Evolutionary conservation across 2,329 filamentous ascomycete genomes (phyloP).

Genomic region (Claviceps capensis): DNA sequence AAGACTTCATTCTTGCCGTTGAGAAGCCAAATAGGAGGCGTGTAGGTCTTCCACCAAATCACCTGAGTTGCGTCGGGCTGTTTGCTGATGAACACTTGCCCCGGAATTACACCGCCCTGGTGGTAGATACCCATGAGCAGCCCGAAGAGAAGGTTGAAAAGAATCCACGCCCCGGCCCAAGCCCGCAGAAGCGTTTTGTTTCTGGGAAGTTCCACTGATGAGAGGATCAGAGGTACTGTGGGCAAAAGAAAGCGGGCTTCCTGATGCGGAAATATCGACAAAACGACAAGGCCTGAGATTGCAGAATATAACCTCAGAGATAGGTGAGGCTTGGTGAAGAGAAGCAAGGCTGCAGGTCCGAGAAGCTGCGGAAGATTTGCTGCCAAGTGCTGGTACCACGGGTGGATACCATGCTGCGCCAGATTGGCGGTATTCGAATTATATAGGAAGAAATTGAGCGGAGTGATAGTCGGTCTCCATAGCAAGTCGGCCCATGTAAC

Average conservation of each 20-base stretch:
- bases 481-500: conserved; percentile 53
- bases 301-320: conserved; percentile 59
- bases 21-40: conserved; percentile 66
- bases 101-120: conserved; percentile 64
- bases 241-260: conserved; percentile 69
- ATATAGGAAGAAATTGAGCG: conserved; percentile 65
- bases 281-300: conserved; percentile 53
- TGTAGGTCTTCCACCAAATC: conserved; percentile 80
- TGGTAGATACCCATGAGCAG: conserved; percentile 70
- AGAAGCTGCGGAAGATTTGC: conserved; percentile 58
- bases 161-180: conserved; percentile 50
- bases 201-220: conserved; percentile 54
- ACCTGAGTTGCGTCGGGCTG: conserved; percentile 55
- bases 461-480: conserved; percentile 55
- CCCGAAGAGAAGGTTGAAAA: conserved; percentile 56
- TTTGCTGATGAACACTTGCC: conserved; percentile 60
- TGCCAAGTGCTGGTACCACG: conserved; percentile 63
- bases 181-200: conserved; percentile 32
- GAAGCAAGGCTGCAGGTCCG: conserved; percentile 51
- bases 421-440: conserved; percentile 59
- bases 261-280: conserved; percentile 67
- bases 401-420: conserved; percentile 62
- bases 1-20: conserved; percentile 62
- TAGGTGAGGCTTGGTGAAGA: conserved; percentile 43
- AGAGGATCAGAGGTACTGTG: conserved; percentile 62